A percentile compares a stretch with the other conserved stretches of the same genome.
phyloP scores from a whole-genome alignment of 2,329 filamentous ascomycete genomes.

The Lachnum nothofagi region DNA sequence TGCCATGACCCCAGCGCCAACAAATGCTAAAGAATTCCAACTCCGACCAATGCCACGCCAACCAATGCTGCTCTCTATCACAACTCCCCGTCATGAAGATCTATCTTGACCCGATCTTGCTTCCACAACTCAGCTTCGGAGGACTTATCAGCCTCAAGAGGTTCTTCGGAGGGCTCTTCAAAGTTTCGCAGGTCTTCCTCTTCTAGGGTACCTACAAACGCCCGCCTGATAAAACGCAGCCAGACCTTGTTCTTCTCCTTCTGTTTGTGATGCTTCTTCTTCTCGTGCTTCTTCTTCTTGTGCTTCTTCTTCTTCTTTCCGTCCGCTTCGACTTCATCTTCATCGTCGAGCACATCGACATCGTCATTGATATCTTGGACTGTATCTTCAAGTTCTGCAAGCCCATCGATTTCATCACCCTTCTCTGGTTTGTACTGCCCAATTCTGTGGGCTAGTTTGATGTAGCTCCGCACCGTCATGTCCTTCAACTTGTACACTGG shows the following conservation, averaged over 20 bases:
- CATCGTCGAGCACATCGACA: slow-evolving; percentile 26
- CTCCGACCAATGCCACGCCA: slow-evolving; percentile 6
- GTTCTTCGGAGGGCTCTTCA: slow-evolving; percentile 8
- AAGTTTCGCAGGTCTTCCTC: slow-evolving; percentile 53
- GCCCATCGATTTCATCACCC: slow-evolving; percentile 27
- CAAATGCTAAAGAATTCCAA: slow-evolving; percentile 1
- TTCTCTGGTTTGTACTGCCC: slow-evolving; percentile 46
- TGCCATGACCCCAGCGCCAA: slow-evolving; percentile 1
- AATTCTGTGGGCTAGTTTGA: slow-evolving; percentile 76
- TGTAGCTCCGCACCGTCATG: slow-evolving; percentile 75
- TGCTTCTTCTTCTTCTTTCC: too few relatives aligned
- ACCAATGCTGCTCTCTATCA: neutral
- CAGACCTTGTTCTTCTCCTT: slow-evolving; percentile 62
- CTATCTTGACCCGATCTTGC: neutral
- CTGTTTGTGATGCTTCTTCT: slow-evolving; percentile 49
- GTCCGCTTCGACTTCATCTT: slow-evolving; percentile 29
- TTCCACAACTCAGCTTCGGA: neutral
- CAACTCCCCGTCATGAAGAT: slow-evolving; percentile 12
- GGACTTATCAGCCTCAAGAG: neutral
- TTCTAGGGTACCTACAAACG: slow-evolving; percentile 71
- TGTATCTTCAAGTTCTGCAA: slow-evolving; percentile 22
- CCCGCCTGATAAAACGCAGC: slow-evolving; percentile 70
- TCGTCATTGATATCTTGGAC: slow-evolving; percentile 22
- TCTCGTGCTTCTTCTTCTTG: slow-evolving; percentile 31
- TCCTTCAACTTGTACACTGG: slow-evolving; percentile 70